Base-by-base conservation (phyloP, 2,329 filamentous ascomycete genomes). In the Hirsutella minnesotensis region DNA sequence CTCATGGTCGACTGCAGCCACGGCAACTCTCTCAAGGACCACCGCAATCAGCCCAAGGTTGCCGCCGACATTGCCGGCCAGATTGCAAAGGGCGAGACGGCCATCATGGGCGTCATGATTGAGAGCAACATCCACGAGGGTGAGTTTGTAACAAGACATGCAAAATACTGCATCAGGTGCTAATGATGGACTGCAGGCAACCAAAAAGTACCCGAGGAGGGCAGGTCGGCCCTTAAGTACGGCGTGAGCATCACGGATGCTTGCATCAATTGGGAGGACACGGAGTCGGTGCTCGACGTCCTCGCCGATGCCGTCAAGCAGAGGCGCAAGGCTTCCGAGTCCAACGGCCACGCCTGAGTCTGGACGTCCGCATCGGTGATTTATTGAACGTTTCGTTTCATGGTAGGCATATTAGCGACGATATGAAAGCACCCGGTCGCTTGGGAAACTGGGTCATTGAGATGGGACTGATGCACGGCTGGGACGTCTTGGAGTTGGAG, bases 1-100 rank as follows among this genome's bases (percentile, higher is more conserved):
- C 72, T 98, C 57, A 98, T 98, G 92, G 83, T 98, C 24, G 92
- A 98, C 67, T 98, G 92, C 75, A 92, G 85, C 62, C 92, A 98
- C 63, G 92, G 92, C 50, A 95, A 95, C 71, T 94, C 86, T 38
- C 70, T 83, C 60, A 98, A 98, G 76, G 79, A 96, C 66, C 90
- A 96, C 74, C 88, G 81, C 69, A 98, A 96, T 66, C 92, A 98
- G 68, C 89, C 89, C 51, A 88, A 90, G 73, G 92, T 98, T 18
- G 89, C 88, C 3, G 80, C 79, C 40, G 76, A 72, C 10, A 63
- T 98, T 44, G 88, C 86, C 2, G 80, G 85, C 56, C 92, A 98
- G 67, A 85, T 98, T 46, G 73, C 81, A 43, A 77, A 75, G 45
- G 92, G 92, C 30, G 90, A 96, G 68, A 75, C 75, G 3, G 83